phyloP scores from a whole-genome alignment of 1,284 basidiomycete species.

The Fomitopsis betulina region DNA sequence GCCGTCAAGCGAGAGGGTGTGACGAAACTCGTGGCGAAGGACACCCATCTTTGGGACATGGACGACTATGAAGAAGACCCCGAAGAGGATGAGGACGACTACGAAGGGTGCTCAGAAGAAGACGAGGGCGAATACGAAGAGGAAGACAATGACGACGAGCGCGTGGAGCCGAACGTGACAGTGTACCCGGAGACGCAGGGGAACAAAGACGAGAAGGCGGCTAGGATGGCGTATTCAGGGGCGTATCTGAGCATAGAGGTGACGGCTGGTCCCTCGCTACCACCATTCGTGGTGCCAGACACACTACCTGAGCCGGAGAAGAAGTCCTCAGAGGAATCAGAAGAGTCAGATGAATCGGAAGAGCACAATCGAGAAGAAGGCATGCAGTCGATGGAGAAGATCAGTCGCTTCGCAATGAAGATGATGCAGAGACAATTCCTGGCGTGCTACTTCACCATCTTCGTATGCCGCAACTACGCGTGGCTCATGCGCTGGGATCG shows the following conservation, averaged over 20 bases:
- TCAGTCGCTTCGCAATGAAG: not conserved
- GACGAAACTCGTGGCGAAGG: not conserved
- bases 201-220: not conserved
- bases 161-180: not conserved
- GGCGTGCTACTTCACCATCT: constrained; percentile 9
- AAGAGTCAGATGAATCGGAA: too few species aligned
- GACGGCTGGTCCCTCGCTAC: not conserved
- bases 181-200: not conserved
- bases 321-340: too few species aligned
- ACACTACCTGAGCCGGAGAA: too few species aligned
- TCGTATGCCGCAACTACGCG: constrained; percentile 9
- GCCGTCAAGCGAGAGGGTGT: not conserved
- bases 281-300: not conserved
- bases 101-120: too few species aligned
- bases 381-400: too few species aligned
- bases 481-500: constrained; percentile 13
- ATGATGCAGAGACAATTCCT: constrained; percentile 9
- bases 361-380: too few species aligned
- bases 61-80: not conserved
- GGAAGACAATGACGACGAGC: too few species aligned
- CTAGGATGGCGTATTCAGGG: not conserved
- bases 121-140: too few species aligned
- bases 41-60: not conserved
- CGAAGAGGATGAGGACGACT: too few species aligned
- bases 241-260: not conserved